Percentiles rank a stretch among this genome's conserved stretches.
phyloP scores from a whole-genome alignment of 106 monocot species.

The Phalaenopsis equestris region DNA sequence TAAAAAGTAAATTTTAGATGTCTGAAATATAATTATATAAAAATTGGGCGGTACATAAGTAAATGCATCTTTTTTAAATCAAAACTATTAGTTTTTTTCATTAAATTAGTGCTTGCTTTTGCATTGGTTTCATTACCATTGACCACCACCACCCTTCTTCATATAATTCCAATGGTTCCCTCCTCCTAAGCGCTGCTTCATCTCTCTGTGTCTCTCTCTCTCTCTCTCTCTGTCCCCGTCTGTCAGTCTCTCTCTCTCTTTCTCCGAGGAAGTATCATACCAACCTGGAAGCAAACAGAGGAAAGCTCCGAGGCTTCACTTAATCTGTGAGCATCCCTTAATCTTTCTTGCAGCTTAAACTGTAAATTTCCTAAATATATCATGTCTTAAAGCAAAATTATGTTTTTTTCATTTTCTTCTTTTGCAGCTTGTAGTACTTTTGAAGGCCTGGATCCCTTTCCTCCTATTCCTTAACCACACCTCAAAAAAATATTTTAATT shows the following conservation, averaged over 20 bases:
- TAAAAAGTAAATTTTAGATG: no score
- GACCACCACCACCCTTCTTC: not conserved
- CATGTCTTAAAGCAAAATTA: not conserved
- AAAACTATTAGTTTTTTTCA: not conserved
- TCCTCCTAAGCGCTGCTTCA: not conserved
- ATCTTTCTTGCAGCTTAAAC: not conserved
- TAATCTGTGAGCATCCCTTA: not conserved
- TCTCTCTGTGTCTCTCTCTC: not conserved
- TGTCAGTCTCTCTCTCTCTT: not conserved
- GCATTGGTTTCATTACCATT: not conserved
- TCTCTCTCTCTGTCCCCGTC: not conserved
- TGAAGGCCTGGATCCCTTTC: slow-evolving; percentile 2
- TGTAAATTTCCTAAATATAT: not conserved
- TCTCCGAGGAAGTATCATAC: not conserved
- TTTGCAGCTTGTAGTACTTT: not conserved
- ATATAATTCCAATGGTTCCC: not conserved
- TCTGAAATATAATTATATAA: no score
- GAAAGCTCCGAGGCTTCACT: not conserved
- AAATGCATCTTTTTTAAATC: no score
- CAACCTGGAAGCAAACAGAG: not conserved
- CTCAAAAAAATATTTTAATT: slow-evolving; percentile 59
- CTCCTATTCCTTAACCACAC: slow-evolving; percentile 46
- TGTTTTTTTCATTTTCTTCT: not conserved
- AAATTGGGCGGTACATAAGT: no score
- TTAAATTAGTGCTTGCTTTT: not conserved